A percentile compares a stretch with the other conserved stretches of the same genome.
These are phyloP conservation scores for Globomyces pollinis-pini DNA, from an alignment of 192 early-diverging fungal species.

Conservation along the genomic window DNA sequence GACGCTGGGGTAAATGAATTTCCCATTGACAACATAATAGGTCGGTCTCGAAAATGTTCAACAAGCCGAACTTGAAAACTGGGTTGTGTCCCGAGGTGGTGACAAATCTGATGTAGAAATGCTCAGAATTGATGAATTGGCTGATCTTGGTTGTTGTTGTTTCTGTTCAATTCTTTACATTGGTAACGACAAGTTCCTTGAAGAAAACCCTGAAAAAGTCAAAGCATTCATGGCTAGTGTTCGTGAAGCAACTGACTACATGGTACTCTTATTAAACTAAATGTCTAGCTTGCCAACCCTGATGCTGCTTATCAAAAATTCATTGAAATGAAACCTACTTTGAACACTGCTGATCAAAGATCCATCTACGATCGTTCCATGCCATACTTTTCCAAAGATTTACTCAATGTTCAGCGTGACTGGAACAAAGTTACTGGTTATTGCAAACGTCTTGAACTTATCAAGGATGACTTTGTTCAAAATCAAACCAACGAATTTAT, in stretches of 20 bases:
- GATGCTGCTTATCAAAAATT: slow-evolving; percentile 40
- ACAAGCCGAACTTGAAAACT: slow-evolving; percentile 51
- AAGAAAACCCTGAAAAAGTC: slow-evolving; percentile 49
- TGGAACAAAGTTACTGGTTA: slow-evolving; percentile 61
- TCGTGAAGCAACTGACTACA: slow-evolving; percentile 39
- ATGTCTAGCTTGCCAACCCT: slow-evolving; percentile 34
- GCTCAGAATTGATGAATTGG: slow-evolving; percentile 60
- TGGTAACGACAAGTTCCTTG: slow-evolving; percentile 51
- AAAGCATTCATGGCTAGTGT: slow-evolving; percentile 45
- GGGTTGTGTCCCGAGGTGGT: slow-evolving; percentile 42
- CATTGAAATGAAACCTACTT: slow-evolving; percentile 53
- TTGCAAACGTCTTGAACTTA: slow-evolving; percentile 48
- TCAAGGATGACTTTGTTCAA: slow-evolving; percentile 44
- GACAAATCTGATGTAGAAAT: slow-evolving; percentile 44
- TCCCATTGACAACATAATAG: no score
- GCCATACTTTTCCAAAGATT: slow-evolving; percentile 46
- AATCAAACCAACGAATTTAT: slow-evolving; percentile 59
- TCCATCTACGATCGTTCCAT: slow-evolving; percentile 56
- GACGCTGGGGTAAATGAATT: slow-evolving; percentile 61
- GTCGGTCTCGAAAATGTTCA: slow-evolving; percentile 62
- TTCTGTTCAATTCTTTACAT: slow-evolving; percentile 53
- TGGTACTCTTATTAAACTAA: no score
- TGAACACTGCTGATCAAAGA: slow-evolving; percentile 40
- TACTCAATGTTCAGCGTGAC: slow-evolving; percentile 35
- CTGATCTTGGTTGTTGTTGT: slow-evolving; percentile 57